Evolutionary conservation across 495 filamentous ascomycete genomes (phyloP).

Genomic region (Aspergillus cristatus): DNA sequence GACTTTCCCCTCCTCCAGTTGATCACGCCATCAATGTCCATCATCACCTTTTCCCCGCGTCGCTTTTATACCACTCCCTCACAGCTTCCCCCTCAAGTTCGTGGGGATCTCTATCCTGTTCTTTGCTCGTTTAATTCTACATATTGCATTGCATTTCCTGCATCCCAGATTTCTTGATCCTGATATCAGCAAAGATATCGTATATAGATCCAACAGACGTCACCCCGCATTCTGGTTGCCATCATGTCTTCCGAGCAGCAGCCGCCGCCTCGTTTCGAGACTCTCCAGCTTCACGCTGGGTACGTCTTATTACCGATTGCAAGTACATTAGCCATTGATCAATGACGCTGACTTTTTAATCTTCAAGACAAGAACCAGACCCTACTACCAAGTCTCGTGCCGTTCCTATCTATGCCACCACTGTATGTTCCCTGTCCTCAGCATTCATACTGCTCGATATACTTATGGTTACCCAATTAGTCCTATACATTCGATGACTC

Average conservation of each 20-base stretch:
- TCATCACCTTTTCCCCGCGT: not conserved
- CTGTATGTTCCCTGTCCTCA: slow-evolving; percentile 36
- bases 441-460: not conserved
- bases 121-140: too few relatives aligned
- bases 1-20: not conserved
- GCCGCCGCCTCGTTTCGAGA: slow-evolving; percentile 59
- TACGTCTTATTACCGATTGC: slow-evolving; percentile 33
- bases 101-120: too few relatives aligned
- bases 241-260: slow-evolving; percentile 24
- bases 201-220: too few relatives aligned
- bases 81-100: too few relatives aligned
- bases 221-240: not conserved
- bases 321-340: too few relatives aligned
- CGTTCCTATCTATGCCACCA: slow-evolving; percentile 93
- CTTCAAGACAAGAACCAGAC: slow-evolving; percentile 70
- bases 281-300: slow-evolving; percentile 95
- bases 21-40: not conserved
- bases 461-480: slow-evolving; percentile 25
- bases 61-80: too few relatives aligned
- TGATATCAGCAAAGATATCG: too few relatives aligned
- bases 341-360: too few relatives aligned
- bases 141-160: too few relatives aligned
- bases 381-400: slow-evolving; percentile 81
- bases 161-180: too few relatives aligned
- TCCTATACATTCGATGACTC: slow-evolving; percentile 95